Percentiles rank a stretch among this genome's conserved stretches.
Evolutionary conservation across 352 stramenopile genomes (phyloP).

Genomic region (Hyaloperonospora arabidopsidis): DNA sequence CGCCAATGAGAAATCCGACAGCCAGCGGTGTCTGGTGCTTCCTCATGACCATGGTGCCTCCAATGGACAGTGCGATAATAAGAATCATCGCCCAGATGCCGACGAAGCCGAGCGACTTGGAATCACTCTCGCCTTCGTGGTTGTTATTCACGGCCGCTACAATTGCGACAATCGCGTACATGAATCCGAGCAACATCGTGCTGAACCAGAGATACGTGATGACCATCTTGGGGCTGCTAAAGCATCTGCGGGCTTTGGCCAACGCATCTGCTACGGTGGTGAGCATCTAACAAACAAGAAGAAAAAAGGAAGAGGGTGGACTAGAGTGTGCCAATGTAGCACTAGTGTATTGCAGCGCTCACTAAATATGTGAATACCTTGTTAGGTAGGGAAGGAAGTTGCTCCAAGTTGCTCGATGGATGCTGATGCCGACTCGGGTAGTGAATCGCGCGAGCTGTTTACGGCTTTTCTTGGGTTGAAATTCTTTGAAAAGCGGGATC

Average conservation of each 20-base stretch:
- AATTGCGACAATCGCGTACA: slow-evolving; percentile 81
- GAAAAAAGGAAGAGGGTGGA: too few species aligned
- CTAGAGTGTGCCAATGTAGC: too few species aligned
- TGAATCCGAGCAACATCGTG: slow-evolving; percentile 77
- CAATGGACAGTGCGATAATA: slow-evolving; percentile 67
- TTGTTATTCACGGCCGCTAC: slow-evolving; percentile 79
- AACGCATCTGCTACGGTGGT: too few species aligned
- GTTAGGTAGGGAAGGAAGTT: too few species aligned
- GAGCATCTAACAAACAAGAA: too few species aligned
- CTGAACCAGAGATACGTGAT: slow-evolving; percentile 85
- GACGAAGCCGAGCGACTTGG: slow-evolving; percentile 75
- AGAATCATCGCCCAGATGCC: slow-evolving; percentile 82
- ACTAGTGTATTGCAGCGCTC: too few species aligned
- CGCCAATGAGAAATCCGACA: slow-evolving; percentile 85
- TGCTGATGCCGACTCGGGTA: too few species aligned
- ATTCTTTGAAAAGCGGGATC: too few species aligned
- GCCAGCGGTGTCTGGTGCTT: slow-evolving; percentile 83
- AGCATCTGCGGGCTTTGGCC: slow-evolving; percentile 45
- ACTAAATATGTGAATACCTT: too few species aligned
- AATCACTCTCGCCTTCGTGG: slow-evolving; percentile 48
- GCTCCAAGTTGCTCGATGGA: too few species aligned
- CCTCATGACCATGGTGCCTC: slow-evolving; percentile 84
- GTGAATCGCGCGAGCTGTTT: too few species aligned
- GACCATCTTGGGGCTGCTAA: slow-evolving; percentile 70
- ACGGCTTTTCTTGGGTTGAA: too few species aligned